A percentile compares a stretch with the other conserved stretches of the same genome.
These are phyloP conservation scores for Asclepias syriaca DNA, from an alignment of 257 asterid genomes.

Conservation along the genomic window DNA sequence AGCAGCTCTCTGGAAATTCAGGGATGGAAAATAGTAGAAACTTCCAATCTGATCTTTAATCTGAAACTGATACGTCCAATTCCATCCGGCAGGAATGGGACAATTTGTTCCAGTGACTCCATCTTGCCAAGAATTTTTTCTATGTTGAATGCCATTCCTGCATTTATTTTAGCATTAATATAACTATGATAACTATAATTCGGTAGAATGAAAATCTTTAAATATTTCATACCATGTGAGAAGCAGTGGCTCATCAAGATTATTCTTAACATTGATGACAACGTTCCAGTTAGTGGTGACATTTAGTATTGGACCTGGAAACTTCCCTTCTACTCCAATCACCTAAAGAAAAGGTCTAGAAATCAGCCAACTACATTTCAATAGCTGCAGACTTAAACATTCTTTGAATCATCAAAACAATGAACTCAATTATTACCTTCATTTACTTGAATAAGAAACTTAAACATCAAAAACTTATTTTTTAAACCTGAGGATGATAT, in stretches of 20 bases:
- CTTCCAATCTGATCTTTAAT: constrained; percentile 97
- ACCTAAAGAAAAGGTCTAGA: constrained; percentile 38
- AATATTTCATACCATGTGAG: constrained; percentile 63
- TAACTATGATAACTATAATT: neutral
- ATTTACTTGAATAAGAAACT: neutral
- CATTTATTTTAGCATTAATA: constrained; percentile 17
- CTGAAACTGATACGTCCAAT: constrained; percentile 95
- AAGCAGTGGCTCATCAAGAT: constrained; percentile 83
- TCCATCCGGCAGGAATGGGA: constrained; percentile 94
- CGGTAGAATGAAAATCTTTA: neutral
- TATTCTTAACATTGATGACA: constrained; percentile 72
- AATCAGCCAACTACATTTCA: neutral
- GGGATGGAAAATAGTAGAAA: constrained; percentile 85
- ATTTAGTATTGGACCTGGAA: constrained; percentile 85
- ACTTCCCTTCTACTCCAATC: constrained; percentile 76
- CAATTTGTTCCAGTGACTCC: constrained; percentile 94
- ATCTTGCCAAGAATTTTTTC: constrained; percentile 92
- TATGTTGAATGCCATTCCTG: constrained; percentile 91
- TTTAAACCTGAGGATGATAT: neutral
- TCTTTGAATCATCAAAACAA: neutral
- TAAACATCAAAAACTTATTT: neutral
- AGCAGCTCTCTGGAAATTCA: constrained; percentile 62
- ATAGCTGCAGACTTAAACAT: neutral
- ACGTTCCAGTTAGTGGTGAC: constrained; percentile 95
- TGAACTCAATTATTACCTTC: neutral